Base-by-base conservation (phyloP, 2,329 filamentous ascomycete genomes). In the Dothideomycetes sp. region DNA sequence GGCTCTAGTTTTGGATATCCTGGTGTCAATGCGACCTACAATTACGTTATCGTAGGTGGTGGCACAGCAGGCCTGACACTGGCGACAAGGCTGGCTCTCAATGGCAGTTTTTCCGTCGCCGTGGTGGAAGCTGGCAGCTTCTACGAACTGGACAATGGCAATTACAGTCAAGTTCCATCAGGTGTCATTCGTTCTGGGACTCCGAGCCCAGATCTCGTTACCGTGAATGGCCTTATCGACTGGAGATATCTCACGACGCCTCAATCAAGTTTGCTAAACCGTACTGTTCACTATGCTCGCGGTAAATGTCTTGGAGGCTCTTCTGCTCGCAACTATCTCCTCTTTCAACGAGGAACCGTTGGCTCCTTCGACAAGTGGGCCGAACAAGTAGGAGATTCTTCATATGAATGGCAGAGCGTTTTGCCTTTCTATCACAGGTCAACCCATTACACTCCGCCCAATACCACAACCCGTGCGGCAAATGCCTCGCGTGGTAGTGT, bases 321-420 rank as follows among this genome's bases (percentile, higher is more conserved):
- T 5, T 51, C 48, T 22, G 57, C 51, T 4, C 41, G 48, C 7
- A 50, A 54, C 31, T 51, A 47, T 30, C 40, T 55, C 38, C 36
- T 43, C 6, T 55, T 49, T 32, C 49, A 55, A 16, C 45, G 56
- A 16, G 49, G 52, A 3, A 30, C 35, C 4, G 18, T 38, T 7
- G 58, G 49, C 8, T 49, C 50, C n/a, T 50, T 59, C 44, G 49
- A 58, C 37, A 45, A 42, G 34, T 64, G 61, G 61, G 60, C 60
- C 1, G 50, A 62, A 27, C 48, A 54, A 23, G 57, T 63, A 53
- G 55, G 48, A 10, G 61, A 64, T 38, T 25, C 55, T 30, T 45
- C 52, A 32, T 56, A 55, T 34, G 49, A 46, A 10, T 63, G 50
- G 43, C 46, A 50, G 12, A 54, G 54, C 43, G 29, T 56, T 33